Conservation (phyloP, 2,329 filamentous ascomycete species). For the Hymenoscyphus linearis region DNA sequence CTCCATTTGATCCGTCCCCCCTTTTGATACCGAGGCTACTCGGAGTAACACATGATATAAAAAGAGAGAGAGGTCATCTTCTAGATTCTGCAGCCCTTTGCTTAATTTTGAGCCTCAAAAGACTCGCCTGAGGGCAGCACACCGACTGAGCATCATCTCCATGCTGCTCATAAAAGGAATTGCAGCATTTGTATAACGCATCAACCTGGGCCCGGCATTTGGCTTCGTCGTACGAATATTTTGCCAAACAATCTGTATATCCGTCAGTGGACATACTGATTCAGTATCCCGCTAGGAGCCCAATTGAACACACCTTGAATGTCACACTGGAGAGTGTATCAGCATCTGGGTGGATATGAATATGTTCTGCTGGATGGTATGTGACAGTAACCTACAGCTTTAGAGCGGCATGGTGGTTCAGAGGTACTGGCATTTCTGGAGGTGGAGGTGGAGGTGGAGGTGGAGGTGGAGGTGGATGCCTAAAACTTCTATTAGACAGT, state of each 20-base stretch:
- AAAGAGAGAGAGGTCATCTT: background rate
- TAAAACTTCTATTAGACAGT: background rate
- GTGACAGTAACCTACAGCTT: conserved; percentile 56
- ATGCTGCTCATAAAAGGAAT: conserved; percentile 74
- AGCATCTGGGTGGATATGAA: background rate
- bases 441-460: conserved; percentile 33
- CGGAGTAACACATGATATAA: too few species aligned
- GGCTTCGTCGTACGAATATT: conserved; percentile 78
- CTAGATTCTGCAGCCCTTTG: conserved; percentile 43
- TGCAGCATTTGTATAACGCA: conserved; percentile 89
- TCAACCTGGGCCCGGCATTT: conserved; percentile 75
- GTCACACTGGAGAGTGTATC: conserved; percentile 56
- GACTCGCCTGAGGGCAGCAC: conserved; percentile 78
- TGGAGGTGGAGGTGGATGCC: background rate
- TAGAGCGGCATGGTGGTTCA: conserved; percentile 78
- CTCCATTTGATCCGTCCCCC: too few species aligned
- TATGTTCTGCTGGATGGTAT: background rate
- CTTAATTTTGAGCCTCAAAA: conserved; percentile 80
- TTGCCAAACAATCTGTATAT: conserved; percentile 70
- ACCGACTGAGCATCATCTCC: conserved; percentile 71
- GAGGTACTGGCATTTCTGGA: conserved; percentile 59
- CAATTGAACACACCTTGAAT: conserved; percentile 65
- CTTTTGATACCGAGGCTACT: too few species aligned
- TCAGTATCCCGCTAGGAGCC: background rate
- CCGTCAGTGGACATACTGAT: background rate